Evolutionary conservation across 345 rosid species (phyloP), one percentile per base, ranked within the genome.

Genomic region (Populus deltoides): DNA sequence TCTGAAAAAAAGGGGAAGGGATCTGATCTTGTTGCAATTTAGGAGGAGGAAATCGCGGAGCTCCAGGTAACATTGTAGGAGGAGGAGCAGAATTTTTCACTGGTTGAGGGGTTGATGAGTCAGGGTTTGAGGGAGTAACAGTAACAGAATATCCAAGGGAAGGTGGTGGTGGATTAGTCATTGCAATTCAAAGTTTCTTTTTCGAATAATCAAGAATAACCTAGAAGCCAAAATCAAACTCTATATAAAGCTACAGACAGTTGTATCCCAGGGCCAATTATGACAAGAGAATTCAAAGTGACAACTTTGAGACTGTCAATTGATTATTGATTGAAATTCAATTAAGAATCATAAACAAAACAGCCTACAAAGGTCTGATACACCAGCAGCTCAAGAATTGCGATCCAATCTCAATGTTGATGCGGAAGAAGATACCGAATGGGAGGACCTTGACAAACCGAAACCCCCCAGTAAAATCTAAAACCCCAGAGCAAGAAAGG

Each of bases 1-100:
- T 73, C 81, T 77, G 87, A 78, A 86, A 75, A 1, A 92, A 84
- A 55, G 95, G 93, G 18, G 93, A 88, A 81, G 82, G 70, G 55
- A 82, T 57, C 71, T 88, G 94, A 81, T 92, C 93, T 43, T 83
- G 93, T 65, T 89, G 93, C 61, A 87, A 81, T 66, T 51, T 86
- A 11, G 92, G 92, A 11, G 92, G 84, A 76, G 90, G 87, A 87
- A 90, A 93, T 82, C 89, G 85, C 36, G 97, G 93, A 59, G 90
- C 86, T 81, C 81, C 82, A 45, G 90, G 83, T 55, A 89, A 76
- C 71, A 82, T 49, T 35, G 79, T 79, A n/a, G 86, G 76, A 59
- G 88, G 86, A 43, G 91, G 84, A 81, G 90, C 84, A 71, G 80
- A 89, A 75, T 83, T 79, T 81, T 73, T 86, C 24, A 84, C 89